These are phyloP conservation scores for Glutinoglossum americanum DNA, from an alignment of 495 filamentous ascomycete genomes.

Conservation along the genomic window DNA sequence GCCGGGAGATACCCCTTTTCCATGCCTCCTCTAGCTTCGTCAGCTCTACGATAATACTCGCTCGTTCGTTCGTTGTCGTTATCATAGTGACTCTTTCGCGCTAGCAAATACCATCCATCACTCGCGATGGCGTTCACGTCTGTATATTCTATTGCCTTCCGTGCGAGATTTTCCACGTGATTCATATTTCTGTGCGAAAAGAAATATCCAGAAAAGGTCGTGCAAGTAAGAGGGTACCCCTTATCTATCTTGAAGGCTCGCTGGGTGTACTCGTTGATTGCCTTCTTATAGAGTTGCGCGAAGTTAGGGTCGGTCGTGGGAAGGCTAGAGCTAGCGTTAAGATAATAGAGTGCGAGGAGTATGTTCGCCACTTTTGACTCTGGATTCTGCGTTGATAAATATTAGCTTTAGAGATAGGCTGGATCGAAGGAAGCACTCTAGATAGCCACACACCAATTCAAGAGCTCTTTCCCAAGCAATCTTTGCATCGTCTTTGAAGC, in stretches of 20 bases:
- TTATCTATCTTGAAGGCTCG: constrained; percentile 92
- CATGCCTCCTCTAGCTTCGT: constrained; percentile 67
- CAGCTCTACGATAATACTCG: constrained; percentile 71
- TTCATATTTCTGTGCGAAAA: constrained; percentile 50
- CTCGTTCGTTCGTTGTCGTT: constrained; percentile 44
- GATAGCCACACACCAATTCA: constrained; percentile 26
- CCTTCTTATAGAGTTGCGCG: constrained; percentile 62
- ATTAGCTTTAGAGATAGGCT: background rate
- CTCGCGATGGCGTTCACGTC: constrained; percentile 90
- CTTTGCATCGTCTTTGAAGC: constrained; percentile 80
- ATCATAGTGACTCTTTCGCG: constrained; percentile 62
- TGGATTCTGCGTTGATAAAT: constrained; percentile 33
- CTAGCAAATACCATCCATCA: constrained; percentile 90
- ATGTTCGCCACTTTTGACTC: constrained; percentile 82
- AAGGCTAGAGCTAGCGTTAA: constrained; percentile 60
- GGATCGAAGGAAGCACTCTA: background rate
- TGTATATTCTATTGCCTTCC: constrained; percentile 83
- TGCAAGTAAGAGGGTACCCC: constrained; percentile 72
- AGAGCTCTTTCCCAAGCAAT: constrained; percentile 73
- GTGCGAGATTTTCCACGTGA: constrained; percentile 66
- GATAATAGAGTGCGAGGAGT: constrained; percentile 69
- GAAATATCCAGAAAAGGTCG: constrained; percentile 77
- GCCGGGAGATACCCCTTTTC: constrained; percentile 80
- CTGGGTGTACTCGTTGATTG: constrained; percentile 84
- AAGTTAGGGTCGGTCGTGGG: constrained; percentile 61